Evolutionary conservation across 169 alveolate genomes (phyloP), one percentile per base, ranked within the genome.

Genomic region (Theileria annulata): DNA sequence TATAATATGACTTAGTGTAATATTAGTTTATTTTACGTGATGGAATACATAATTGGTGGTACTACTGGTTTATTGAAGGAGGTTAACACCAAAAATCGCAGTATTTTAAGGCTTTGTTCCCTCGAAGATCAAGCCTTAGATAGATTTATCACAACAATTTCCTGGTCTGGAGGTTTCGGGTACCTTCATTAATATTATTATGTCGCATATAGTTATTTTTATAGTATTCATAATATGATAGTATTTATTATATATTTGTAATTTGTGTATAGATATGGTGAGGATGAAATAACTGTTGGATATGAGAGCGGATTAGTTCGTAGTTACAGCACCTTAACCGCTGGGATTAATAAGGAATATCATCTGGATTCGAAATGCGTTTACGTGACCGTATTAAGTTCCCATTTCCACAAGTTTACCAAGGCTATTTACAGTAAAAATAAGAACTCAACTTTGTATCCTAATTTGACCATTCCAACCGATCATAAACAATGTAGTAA

Each of bases 41-140:
- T 82, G 89, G 77, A 75, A 59, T 82, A 75, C 54, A 33, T 82
- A 28, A 23, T 82, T 9, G 89, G 89, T 23, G 80, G 82, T 0
- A 51, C 79, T 28, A 82, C 89, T n/a, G 89, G 89, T 19, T 66
- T 82, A 30, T 19, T 82, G 69, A 82, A 82, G 86, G 71, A 62
- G 69, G 79, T 82, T 63, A 85, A 82, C 30, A 77, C 86, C 12
- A 71, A 67, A 17, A 58, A 64, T 33, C 89, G 85, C 54, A 62
- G 76, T 6, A 35, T 75, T 21, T 49, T 56, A 56, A 56, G 80
- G 48, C 27, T 48, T 13, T 51, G 75, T 19, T 33, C 58, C 19
- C 67, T 69, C 47, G 71, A 47, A 12, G 80, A 69, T 31, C 89
- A 75, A 67, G 35, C 72, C 5, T 31, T 82, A 35, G 86, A 76